Evolutionary conservation across 176 grass and related monocot species (phyloP).

Genomic region (Rhynchospora breviuscula): DNA sequence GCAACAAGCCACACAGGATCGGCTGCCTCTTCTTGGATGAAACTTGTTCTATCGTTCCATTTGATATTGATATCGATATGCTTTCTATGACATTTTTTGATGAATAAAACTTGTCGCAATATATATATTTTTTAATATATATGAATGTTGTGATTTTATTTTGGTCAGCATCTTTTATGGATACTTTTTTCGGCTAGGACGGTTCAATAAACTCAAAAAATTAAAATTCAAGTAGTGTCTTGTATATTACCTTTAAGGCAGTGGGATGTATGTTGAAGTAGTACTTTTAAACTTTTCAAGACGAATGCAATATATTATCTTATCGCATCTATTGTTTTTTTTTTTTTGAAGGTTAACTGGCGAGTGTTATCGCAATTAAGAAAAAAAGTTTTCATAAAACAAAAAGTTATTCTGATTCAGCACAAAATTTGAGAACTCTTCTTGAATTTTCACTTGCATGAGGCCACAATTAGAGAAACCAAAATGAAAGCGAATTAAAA

Average conservation of each 20-base stretch:
- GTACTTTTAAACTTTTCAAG: no score
- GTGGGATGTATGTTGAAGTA: background rate
- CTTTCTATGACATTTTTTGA: constrained; percentile 30
- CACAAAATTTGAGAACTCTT: no score
- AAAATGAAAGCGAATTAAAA: no score
- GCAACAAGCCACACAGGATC: constrained; percentile 19
- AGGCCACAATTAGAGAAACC: no score
- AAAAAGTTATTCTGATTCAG: no score
- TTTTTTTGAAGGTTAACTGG: no score
- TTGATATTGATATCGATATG: constrained; percentile 37
- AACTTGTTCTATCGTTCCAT: constrained; percentile 30
- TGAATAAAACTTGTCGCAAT: background rate
- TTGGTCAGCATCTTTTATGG: background rate
- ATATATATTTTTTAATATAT: background rate
- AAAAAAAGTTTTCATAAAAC: no score
- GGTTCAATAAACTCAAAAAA: constrained; percentile 3
- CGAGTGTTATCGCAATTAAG: no score
- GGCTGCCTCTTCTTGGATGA: constrained; percentile 26
- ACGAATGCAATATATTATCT: no score
- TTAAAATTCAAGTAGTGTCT: background rate
- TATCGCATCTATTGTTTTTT: no score
- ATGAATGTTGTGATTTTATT: constrained; percentile 15
- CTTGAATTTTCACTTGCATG: no score
- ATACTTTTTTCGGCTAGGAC: background rate
- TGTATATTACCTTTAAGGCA: background rate